These are phyloP conservation scores for Daldinia sp. DNA, from an alignment of 2,329 filamentous ascomycete species.

Conservation along the genomic window DNA sequence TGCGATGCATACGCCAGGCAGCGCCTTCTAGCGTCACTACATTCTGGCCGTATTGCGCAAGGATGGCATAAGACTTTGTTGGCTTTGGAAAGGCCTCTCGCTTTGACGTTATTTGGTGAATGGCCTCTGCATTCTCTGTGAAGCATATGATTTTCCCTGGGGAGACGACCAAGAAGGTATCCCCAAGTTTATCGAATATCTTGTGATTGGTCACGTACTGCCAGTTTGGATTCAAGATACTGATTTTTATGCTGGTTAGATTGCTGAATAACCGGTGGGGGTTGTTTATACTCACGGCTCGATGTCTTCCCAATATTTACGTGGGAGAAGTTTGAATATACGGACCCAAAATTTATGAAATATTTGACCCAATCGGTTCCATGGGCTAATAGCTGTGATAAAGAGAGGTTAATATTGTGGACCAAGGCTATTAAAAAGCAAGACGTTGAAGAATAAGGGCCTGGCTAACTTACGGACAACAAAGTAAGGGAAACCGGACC, in stretches of 20 bases:
- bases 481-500: conserved; percentile 61
- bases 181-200: conserved; percentile 66
- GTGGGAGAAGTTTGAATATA: conserved; percentile 63
- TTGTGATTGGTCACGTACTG: conserved; percentile 63
- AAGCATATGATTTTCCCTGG: conserved; percentile 62
- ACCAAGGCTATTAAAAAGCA: neutral
- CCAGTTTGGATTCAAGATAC: conserved; percentile 65
- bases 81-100: conserved; percentile 78
- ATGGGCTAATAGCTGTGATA: conserved; percentile 56
- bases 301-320: conserved; percentile 64
- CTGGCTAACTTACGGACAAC: conserved; percentile 57
- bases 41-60: conserved; percentile 75
- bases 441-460: neutral
- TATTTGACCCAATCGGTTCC: conserved; percentile 64
- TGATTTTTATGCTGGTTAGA: conserved; percentile 51
- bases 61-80: conserved; percentile 63
- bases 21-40: conserved; percentile 74
- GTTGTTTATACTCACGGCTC: conserved; percentile 59
- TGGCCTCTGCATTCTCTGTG: conserved; percentile 70
- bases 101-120: conserved; percentile 70
- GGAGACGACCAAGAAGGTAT: conserved; percentile 71
- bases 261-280: neutral
- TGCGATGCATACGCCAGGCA: conserved; percentile 76
- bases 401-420: conserved; percentile 16
- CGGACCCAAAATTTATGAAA: conserved; percentile 63